phyloP scores from a whole-genome alignment of 441 rosid species.

The Croton setiger region DNA sequence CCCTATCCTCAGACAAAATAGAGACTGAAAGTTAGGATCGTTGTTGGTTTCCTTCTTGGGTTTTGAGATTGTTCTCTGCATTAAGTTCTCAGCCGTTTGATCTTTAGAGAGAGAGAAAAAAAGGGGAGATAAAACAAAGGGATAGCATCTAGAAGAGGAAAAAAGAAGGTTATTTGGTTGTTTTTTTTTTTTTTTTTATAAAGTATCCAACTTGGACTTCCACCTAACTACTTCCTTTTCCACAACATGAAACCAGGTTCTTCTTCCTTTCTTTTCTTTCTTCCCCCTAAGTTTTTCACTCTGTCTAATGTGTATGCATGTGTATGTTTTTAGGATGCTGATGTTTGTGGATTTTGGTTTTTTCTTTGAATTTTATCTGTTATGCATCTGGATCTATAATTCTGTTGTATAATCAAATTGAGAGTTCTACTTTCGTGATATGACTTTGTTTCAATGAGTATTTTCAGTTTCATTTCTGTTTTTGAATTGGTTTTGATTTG shows the following conservation, averaged over 20 bases:
- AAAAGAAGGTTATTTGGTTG: conserved; percentile 10
- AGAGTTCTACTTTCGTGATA: background rate
- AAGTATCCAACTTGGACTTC: conserved; percentile 58
- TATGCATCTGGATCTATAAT: conserved; percentile 8
- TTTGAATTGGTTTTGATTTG: conserved; percentile 10
- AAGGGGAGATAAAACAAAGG: background rate
- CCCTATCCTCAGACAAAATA: background rate
- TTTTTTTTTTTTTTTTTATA: conserved; percentile 9
- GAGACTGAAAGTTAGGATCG: conserved; percentile 1
- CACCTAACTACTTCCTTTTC: conserved; percentile 47
- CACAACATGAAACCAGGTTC: conserved; percentile 46
- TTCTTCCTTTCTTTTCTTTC: conserved; percentile 12
- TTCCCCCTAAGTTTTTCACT: background rate
- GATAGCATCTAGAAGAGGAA: background rate
- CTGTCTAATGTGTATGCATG: background rate
- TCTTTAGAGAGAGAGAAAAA: conserved; percentile 1
- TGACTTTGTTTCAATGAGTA: background rate
- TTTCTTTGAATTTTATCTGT: background rate
- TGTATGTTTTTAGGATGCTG: background rate
- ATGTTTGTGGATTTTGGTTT: background rate
- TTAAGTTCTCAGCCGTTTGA: conserved; percentile 33
- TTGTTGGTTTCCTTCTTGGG: background rate
- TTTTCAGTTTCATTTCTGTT: conserved; percentile 1
- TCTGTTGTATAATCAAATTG: conserved; percentile 1
- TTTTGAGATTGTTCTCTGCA: background rate